These are phyloP conservation scores for Vigna angularis DNA, from an alignment of 306 rosid species.

Conservation along the genomic window DNA sequence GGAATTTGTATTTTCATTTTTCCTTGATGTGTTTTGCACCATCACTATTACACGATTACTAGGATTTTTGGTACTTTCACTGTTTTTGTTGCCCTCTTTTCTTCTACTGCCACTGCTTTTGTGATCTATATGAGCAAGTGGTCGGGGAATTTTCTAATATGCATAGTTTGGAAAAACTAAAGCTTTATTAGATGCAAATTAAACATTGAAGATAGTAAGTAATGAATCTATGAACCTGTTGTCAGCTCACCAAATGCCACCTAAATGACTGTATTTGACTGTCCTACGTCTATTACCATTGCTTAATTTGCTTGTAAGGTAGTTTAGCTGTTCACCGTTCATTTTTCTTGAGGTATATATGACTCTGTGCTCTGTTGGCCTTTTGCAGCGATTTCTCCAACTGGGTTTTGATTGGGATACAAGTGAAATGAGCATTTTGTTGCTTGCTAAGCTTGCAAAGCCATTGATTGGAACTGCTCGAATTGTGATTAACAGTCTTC, in stretches of 20 bases:
- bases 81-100: background rate
- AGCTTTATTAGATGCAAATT: no score
- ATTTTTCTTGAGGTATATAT: slow-evolving; percentile 32
- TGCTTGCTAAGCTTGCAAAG: slow-evolving; percentile 89
- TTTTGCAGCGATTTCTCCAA: slow-evolving; percentile 75
- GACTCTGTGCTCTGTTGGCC: slow-evolving; percentile 26
- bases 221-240: slow-evolving; percentile 22
- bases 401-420: slow-evolving; percentile 97
- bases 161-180: no score
- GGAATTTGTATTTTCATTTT: background rate
- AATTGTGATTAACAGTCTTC: slow-evolving; percentile 91
- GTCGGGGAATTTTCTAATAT: background rate
- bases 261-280: slow-evolving; percentile 3
- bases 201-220: background rate
- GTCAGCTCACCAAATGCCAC: slow-evolving; percentile 10
- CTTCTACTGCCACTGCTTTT: slow-evolving; percentile 3
- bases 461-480: slow-evolving; percentile 94
- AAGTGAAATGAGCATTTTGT: slow-evolving; percentile 83
- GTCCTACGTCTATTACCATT: slow-evolving; percentile 16
- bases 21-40: slow-evolving; percentile 14
- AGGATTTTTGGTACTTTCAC: slow-evolving; percentile 9
- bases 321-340: slow-evolving; percentile 4
- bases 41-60: background rate
- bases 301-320: background rate
- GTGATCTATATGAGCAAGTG: slow-evolving; percentile 8